Base-by-base conservation (phyloP, 1,139 yeast genomes). In the Suzukiozyma palmioleophila region DNA sequence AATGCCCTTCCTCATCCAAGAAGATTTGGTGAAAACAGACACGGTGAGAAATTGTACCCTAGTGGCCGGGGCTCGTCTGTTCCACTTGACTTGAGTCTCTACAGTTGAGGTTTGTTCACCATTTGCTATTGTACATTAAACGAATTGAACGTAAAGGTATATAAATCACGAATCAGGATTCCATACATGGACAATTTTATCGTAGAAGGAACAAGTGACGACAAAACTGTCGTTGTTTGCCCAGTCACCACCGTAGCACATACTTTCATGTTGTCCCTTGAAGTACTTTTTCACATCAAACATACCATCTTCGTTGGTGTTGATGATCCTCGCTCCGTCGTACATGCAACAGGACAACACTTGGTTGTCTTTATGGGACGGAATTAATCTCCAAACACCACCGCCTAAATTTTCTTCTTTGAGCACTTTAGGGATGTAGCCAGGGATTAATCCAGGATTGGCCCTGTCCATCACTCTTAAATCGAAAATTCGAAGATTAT, bases 211-310 rank as follows among this genome's bases (percentile, higher is more conserved):
- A 56, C 97, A 89, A 1, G 96, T 89, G 3, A 79, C 82, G 3
- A 84, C 73, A 16, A 53, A 53, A 1, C 57, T 54, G 5, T 74
- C 77, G 13, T 67, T 66, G 1, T 56, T 57, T 9, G 75, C 64
- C 96, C 97, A 89, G 54, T 86, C 96, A 3, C 95, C 96, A 0
- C 97, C 97, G 54, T 92, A 92, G 39, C 92, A 89, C 88, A 92
- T 92, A 48, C 96, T 87, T 36, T 80, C 82, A 57, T 92, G 97
- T 18, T 84, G 85, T 24, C 75, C 75, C 46, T 81, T 83, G 55
- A 81, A 77, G 44, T 72, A 75, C 18, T 68, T 60, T 3, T 57
- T 53, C 0, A 83, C 77, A 9, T 64, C 60, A 10, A 75, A 70
- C n/a, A 57, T 54, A 3, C 48, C 56, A 16, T 60, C 62, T 3